A percentile compares a stretch with the other conserved stretches of the same genome.
Conservation (phyloP, 2,329 filamentous ascomycete genomes). For the Chaetomium sp. region DNA sequence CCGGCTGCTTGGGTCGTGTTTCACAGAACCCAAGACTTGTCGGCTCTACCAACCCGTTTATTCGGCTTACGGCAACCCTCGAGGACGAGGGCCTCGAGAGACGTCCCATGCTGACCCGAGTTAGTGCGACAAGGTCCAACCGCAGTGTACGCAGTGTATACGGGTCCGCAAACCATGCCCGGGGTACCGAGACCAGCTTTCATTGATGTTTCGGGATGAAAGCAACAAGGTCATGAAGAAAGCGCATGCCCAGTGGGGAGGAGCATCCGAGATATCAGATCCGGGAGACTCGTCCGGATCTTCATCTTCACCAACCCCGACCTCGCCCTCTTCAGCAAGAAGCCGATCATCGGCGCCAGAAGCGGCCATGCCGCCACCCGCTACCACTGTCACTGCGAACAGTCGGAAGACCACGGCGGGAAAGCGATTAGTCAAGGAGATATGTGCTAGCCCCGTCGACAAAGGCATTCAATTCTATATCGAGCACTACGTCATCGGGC, state of each 20-base stretch:
- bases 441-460: conserved; percentile 50
- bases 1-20: neutral
- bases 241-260: conserved; percentile 56
- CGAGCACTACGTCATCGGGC: conserved; percentile 53
- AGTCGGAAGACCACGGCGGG: neutral
- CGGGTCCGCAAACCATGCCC: conserved; percentile 62
- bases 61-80: neutral
- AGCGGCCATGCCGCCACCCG: conserved; percentile 22
- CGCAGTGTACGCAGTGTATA: conserved; percentile 64
- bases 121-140: conserved; percentile 62
- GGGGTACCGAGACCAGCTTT: conserved; percentile 65
- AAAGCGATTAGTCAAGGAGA: conserved; percentile 36
- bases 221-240: conserved; percentile 64
- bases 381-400: neutral
- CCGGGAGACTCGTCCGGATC: conserved; percentile 32
- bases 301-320: conserved; percentile 37
- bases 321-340: conserved; percentile 27
- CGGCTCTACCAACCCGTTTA: neutral
- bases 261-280: conserved; percentile 35
- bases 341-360: conserved; percentile 18
- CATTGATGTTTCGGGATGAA: conserved; percentile 68
- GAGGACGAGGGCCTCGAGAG: neutral
- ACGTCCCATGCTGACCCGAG: conserved; percentile 14
- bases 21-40: neutral
- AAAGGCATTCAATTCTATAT: conserved; percentile 55